Evolutionary conservation across 345 rosid genomes (phyloP).

Genomic region (Cardamine chenopodiifolia): DNA sequence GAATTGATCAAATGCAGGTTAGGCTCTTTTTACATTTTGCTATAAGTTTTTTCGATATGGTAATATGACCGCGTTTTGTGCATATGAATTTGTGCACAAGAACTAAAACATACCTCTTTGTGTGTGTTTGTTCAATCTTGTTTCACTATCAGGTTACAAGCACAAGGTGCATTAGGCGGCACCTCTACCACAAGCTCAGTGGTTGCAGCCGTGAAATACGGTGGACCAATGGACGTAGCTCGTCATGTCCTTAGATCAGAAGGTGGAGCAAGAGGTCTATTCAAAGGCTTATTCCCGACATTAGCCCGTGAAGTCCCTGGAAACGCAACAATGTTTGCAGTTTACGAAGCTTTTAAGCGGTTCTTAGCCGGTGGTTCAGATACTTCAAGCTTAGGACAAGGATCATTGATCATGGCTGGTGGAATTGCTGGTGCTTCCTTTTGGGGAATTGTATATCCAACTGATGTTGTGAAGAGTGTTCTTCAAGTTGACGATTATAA

Average conservation of each 20-base stretch:
- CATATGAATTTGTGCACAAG: not conserved
- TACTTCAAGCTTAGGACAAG: conserved; percentile 87
- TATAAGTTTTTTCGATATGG: not conserved
- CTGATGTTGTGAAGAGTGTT: conserved; percentile 94
- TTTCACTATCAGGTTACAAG: conserved; percentile 72
- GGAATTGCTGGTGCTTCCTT: conserved; percentile 90
- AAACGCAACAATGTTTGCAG: conserved; percentile 89
- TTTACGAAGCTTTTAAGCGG: conserved; percentile 79
- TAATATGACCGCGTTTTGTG: not conserved
- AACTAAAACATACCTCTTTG: conserved; percentile 3
- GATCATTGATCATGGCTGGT: conserved; percentile 78
- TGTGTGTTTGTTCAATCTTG: conserved; percentile 25
- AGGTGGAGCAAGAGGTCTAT: conserved; percentile 84
- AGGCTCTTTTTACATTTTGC: not conserved
- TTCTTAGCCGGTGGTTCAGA: conserved; percentile 83
- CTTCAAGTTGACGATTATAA: conserved; percentile 89
- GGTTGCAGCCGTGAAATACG: conserved; percentile 67
- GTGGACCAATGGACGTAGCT: conserved; percentile 97
- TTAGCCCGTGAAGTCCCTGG: conserved; percentile 95
- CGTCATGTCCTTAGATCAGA: conserved; percentile 82
- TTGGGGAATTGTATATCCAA: conserved; percentile 86
- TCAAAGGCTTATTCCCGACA: conserved; percentile 94
- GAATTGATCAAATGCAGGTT: conserved; percentile 98
- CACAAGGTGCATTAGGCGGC: conserved; percentile 75
- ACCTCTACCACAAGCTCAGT: conserved; percentile 48